A percentile compares a stretch with the other conserved stretches of the same genome.
phyloP scores from a whole-genome alignment of 2,329 filamentous ascomycete species.

The Helotiales sp. region DNA sequence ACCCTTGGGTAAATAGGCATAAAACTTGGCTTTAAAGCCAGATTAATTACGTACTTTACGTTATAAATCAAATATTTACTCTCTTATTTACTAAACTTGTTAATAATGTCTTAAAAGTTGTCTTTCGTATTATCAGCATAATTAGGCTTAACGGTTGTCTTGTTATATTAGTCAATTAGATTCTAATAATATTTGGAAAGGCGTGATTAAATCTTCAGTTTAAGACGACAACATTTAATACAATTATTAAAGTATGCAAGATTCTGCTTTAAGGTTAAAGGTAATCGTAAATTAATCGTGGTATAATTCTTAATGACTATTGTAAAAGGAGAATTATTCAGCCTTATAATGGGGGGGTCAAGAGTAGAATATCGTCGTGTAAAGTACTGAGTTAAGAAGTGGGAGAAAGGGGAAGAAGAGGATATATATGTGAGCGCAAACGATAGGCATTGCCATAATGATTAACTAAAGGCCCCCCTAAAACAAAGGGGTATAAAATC shows the following conservation, averaged over 20 bases:
- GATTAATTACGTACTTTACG: too few species aligned
- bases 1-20: conserved; percentile 9
- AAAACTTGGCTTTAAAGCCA: conserved; percentile 22
- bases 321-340: conserved; percentile 17
- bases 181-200: conserved; percentile 24
- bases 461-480: background rate
- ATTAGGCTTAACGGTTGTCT: conserved; percentile 21
- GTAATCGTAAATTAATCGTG: conserved; percentile 15
- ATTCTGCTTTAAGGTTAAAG: conserved; percentile 16
- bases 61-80: too few species aligned
- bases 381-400: too few species aligned
- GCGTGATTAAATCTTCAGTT: too few species aligned
- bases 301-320: conserved; percentile 11
- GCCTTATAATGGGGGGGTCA: background rate
- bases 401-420: too few species aligned
- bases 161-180: conserved; percentile 19
- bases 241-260: conserved; percentile 21
- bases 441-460: conserved; percentile 19
- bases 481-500: background rate
- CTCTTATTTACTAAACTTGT: conserved; percentile 24
- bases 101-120: conserved; percentile 22
- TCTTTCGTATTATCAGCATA: conserved; percentile 24
- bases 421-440: conserved; percentile 15
- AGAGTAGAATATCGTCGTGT: too few species aligned
- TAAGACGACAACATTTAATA: conserved; percentile 25